These are phyloP conservation scores for Claviceps capensis DNA, from an alignment of 2,329 filamentous ascomycete species.

Conservation along the genomic window DNA sequence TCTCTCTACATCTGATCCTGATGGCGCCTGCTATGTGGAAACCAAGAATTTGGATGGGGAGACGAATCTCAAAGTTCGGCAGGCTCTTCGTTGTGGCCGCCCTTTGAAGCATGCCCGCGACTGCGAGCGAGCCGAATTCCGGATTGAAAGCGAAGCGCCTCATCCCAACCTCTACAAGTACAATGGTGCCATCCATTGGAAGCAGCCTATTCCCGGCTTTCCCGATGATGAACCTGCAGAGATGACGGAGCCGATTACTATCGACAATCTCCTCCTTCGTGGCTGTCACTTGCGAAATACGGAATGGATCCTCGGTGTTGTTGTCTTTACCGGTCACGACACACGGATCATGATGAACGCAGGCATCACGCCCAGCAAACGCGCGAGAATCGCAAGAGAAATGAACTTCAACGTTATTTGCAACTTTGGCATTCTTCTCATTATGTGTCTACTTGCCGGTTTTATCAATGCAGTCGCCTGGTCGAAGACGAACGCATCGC, in stretches of 20 bases:
- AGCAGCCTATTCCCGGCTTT: conserved; percentile 53
- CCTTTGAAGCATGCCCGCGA: conserved; percentile 77
- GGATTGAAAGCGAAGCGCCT: conserved; percentile 78
- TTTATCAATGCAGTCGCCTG: conserved; percentile 78
- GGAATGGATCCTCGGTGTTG: conserved; percentile 86
- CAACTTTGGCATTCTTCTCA: conserved; percentile 81
- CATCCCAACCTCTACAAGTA: conserved; percentile 94
- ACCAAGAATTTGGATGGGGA: conserved; percentile 97
- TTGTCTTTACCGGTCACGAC: conserved; percentile 88
- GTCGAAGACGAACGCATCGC: conserved; percentile 59
- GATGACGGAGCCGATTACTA: conserved; percentile 85
- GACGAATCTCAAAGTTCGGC: conserved; percentile 91
- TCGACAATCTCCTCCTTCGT: conserved; percentile 89
- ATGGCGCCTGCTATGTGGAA: conserved; percentile 93
- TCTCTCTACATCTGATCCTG: conserved; percentile 80
- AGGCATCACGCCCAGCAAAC: conserved; percentile 87
- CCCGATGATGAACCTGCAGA: conserved; percentile 49
- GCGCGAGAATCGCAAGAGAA: conserved; percentile 78
- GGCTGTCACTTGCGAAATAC: conserved; percentile 91
- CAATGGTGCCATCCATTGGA: conserved; percentile 79
- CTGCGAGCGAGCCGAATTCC: conserved; percentile 79
- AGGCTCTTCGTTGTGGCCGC: conserved; percentile 75
- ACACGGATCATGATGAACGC: conserved; percentile 99
- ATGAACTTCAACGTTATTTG: conserved; percentile 96
- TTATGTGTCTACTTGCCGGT: conserved; percentile 78